Evolutionary conservation across 176 grass and related monocot species (phyloP).

Genomic region (Lolium perenne): DNA sequence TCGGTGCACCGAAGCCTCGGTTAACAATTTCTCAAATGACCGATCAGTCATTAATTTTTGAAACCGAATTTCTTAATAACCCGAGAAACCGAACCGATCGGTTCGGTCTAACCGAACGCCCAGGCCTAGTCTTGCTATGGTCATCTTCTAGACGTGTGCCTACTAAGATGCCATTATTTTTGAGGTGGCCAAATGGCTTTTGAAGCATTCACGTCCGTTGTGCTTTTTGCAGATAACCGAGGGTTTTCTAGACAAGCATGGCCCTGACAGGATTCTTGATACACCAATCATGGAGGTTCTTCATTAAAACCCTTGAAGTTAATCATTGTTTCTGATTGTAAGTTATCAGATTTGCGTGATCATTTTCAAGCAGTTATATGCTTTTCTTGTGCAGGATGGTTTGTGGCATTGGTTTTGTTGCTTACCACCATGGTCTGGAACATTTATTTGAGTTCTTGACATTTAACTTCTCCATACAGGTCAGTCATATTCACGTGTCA

Average conservation of each 20-base stretch:
- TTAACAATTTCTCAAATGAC: too few relatives aligned
- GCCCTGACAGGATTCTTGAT: conserved; percentile 95
- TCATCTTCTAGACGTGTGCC: too few relatives aligned
- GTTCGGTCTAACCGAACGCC: too few relatives aligned
- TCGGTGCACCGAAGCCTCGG: too few relatives aligned
- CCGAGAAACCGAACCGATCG: too few relatives aligned
- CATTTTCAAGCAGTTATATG: conserved; percentile 8
- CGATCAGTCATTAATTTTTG: too few relatives aligned
- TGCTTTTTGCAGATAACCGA: conserved; percentile 74
- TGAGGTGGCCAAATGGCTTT: too few relatives aligned
- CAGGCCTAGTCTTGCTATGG: too few relatives aligned
- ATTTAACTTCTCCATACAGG: conserved; percentile 99
- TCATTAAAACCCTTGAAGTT: neutral
- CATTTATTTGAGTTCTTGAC: conserved; percentile 98
- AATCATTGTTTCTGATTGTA: neutral
- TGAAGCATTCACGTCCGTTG: conserved; percentile 1
- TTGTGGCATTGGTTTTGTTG: conserved; percentile 96
- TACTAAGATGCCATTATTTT: too few relatives aligned
- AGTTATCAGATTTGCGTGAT: neutral
- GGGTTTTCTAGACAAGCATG: conserved; percentile 96
- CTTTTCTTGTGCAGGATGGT: conserved; percentile 69
- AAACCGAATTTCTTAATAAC: too few relatives aligned
- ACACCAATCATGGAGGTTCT: conserved; percentile 95
- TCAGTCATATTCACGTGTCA: conserved; percentile 18
- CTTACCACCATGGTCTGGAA: conserved; percentile 87